These are phyloP conservation scores for Backusella tarrabulga DNA, from an alignment of 192 early-diverging fungal species.

Conservation along the genomic window DNA sequence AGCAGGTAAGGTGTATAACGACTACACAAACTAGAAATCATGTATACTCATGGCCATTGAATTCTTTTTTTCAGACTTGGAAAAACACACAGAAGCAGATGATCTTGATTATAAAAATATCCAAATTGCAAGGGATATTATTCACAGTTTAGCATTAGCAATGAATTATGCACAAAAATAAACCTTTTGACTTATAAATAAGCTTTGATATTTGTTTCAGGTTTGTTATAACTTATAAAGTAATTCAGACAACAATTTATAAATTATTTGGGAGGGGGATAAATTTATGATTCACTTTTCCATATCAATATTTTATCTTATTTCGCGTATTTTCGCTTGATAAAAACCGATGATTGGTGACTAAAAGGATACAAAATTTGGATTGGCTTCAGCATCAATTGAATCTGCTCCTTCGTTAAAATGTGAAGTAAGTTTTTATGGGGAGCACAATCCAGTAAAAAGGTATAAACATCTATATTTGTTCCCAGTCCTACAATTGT, in stretches of 20 bases:
- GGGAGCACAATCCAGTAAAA: background rate
- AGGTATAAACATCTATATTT: background rate
- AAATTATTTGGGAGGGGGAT: too few relatives aligned
- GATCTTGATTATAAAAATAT: constrained; percentile 31
- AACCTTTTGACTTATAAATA: background rate
- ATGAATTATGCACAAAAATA: constrained; percentile 31
- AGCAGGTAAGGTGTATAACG: constrained; percentile 27
- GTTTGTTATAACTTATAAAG: background rate
- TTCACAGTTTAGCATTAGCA: constrained; percentile 21
- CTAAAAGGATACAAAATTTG: too few relatives aligned
- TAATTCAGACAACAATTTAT: background rate
- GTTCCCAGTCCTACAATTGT: too few relatives aligned
- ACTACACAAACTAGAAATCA: too few relatives aligned
- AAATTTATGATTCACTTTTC: background rate
- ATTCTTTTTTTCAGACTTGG: constrained; percentile 23
- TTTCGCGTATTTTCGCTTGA: too few relatives aligned
- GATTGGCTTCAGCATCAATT: too few relatives aligned
- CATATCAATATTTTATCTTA: background rate
- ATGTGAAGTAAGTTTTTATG: too few relatives aligned
- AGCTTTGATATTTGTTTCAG: background rate
- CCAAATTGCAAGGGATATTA: constrained; percentile 18
- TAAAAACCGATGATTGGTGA: too few relatives aligned
- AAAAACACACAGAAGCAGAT: constrained; percentile 25
- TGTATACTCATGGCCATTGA: background rate
- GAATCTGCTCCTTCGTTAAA: too few relatives aligned